phyloP scores from a whole-genome alignment of 495 filamentous ascomycete species.

The Penicillium argentinense region DNA sequence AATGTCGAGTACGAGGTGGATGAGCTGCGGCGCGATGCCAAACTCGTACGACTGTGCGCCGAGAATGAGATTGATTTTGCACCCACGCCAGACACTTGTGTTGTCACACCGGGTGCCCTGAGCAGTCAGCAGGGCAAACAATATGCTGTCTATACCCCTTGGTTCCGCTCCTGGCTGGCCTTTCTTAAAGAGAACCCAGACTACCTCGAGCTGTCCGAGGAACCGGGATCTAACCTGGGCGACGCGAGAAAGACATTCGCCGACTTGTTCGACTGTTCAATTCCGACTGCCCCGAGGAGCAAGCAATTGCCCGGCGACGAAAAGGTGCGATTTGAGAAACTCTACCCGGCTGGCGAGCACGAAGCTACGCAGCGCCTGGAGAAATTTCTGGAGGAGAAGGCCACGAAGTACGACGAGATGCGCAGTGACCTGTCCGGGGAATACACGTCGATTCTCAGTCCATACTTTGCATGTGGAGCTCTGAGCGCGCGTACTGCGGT shows the following conservation, averaged over 20 bases:
- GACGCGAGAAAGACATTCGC: constrained; percentile 51
- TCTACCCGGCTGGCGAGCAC: constrained; percentile 82
- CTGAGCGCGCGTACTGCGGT: constrained; percentile 78
- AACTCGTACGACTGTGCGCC: constrained; percentile 58
- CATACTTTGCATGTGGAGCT: constrained; percentile 76
- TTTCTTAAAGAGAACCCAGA: constrained; percentile 68
- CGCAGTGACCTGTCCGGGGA: constrained; percentile 61
- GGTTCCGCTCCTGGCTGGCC: constrained; percentile 74
- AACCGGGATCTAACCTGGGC: constrained; percentile 60
- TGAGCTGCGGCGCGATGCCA: constrained; percentile 65
- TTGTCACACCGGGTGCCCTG: constrained; percentile 72
- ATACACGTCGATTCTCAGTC: constrained; percentile 71
- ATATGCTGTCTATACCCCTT: constrained; percentile 83
- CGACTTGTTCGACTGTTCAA: constrained; percentile 59
- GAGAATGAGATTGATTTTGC: constrained; percentile 63
- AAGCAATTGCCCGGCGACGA: constrained; percentile 64
- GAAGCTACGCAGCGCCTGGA: constrained; percentile 65
- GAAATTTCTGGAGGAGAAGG: constrained; percentile 69
- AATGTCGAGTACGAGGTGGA: constrained; percentile 64
- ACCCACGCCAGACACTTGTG: constrained; percentile 74
- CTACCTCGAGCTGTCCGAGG: constrained; percentile 57
- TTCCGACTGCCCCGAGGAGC: constrained; percentile 65
- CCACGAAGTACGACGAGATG: constrained; percentile 56
- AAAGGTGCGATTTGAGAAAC: constrained; percentile 48
- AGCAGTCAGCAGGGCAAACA: constrained; percentile 65